Conservation (phyloP, 1,284 basidiomycete species). For the Quambalaria eucalypti region DNA sequence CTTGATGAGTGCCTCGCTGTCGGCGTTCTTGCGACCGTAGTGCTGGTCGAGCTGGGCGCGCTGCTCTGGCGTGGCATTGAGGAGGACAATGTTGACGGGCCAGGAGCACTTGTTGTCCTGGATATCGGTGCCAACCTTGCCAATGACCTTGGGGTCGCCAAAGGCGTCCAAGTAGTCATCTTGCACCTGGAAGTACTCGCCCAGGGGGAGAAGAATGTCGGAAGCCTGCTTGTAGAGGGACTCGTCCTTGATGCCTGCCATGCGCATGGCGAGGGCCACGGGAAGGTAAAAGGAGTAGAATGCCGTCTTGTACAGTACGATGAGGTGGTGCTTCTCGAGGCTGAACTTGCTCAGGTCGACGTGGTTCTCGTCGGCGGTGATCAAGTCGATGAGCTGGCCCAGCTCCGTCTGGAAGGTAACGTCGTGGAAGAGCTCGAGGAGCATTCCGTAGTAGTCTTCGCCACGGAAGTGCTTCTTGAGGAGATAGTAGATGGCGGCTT, state of each 20-base stretch:
- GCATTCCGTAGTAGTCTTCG: slow-evolving; percentile 73
- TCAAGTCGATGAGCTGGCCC: slow-evolving; percentile 88
- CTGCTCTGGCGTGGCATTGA: slow-evolving; percentile 59
- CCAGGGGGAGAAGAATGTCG: slow-evolving; percentile 79
- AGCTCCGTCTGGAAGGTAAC: slow-evolving; percentile 89
- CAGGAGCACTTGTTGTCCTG: slow-evolving; percentile 98
- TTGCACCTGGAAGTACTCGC: slow-evolving; percentile 98
- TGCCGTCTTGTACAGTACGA: slow-evolving; percentile 95
- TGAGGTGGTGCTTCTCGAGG: slow-evolving; percentile 70
- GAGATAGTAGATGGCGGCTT: slow-evolving; percentile 82
- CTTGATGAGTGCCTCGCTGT: slow-evolving; percentile 64
- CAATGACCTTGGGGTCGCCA: slow-evolving; percentile 80
- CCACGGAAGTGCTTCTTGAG: slow-evolving; percentile 78
- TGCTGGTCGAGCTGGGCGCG: slow-evolving; percentile 58
- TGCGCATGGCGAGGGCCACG: slow-evolving; percentile 83
- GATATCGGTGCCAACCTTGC: slow-evolving; percentile 96
- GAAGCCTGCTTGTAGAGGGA: slow-evolving; percentile 69
- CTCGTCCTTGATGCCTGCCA: slow-evolving; percentile 61
- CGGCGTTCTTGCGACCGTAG: slow-evolving; percentile 73
- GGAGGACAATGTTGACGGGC: slow-evolving; percentile 84
- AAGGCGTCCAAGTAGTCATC: slow-evolving; percentile 95
- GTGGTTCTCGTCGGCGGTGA: slow-evolving; percentile 82
- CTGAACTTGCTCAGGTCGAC: slow-evolving; percentile 85
- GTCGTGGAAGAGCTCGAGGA: slow-evolving; percentile 85
- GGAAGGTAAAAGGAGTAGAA: slow-evolving; percentile 99